phyloP scores from a whole-genome alignment of 2,329 filamentous ascomycete species.

The Metarhizium guizhouense region DNA sequence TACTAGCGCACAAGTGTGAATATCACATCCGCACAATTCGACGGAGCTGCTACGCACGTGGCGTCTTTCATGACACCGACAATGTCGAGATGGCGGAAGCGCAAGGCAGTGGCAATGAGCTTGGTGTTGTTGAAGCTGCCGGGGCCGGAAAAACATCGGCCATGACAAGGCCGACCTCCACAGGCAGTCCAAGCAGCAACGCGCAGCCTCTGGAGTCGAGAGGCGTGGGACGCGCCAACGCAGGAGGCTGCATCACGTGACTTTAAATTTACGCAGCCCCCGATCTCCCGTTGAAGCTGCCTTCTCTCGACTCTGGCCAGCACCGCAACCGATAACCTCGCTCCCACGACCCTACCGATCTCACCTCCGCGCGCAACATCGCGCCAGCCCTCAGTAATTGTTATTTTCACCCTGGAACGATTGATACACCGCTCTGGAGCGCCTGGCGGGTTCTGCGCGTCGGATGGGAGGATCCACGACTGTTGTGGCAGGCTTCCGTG shows the following conservation, averaged over 20 bases:
- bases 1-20: neutral
- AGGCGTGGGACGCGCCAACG: neutral
- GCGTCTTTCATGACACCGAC: neutral
- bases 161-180: too few species aligned
- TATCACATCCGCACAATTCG: neutral
- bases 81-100: neutral
- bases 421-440: neutral
- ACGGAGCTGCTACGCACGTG: neutral
- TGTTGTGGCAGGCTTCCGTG: conserved; percentile 40
- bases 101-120: neutral
- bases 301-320: conserved; percentile 18
- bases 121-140: neutral
- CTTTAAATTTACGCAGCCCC: conserved; percentile 31
- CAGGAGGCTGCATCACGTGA: conserved; percentile 27
- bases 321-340: conserved; percentile 13
- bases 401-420: neutral
- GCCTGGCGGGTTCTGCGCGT: conserved; percentile 16
- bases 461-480: conserved; percentile 38
- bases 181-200: too few species aligned
- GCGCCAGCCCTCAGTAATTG: conserved; percentile 2
- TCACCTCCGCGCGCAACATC: conserved; percentile 12
- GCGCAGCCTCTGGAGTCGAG: too few species aligned
- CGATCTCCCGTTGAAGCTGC: conserved; percentile 21
- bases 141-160: neutral
- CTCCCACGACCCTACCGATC: conserved; percentile 10